phyloP scores from a whole-genome alignment of 805 yeast genomes.

The Cyberlindnera lachancei region DNA sequence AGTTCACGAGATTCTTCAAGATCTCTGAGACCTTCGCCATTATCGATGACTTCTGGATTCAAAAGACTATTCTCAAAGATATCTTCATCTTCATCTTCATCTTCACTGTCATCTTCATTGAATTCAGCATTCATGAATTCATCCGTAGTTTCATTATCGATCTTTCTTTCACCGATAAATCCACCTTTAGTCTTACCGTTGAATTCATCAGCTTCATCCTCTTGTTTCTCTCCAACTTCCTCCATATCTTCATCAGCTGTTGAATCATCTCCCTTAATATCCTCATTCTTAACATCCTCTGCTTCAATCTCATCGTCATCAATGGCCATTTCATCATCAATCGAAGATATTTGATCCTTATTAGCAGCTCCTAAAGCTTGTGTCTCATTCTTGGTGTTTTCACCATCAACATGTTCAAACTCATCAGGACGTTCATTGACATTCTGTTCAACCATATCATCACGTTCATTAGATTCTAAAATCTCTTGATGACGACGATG shows the following conservation, averaged over 20 bases:
- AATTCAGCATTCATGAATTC: conserved; percentile 25
- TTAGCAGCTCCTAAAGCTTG: conserved; percentile 92
- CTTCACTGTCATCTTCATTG: conserved; percentile 23
- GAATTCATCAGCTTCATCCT: conserved; percentile 35
- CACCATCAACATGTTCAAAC: conserved; percentile 77
- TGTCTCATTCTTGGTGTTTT: conserved; percentile 67
- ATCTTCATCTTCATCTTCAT: conserved; percentile 9
- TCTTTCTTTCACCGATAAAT: conserved; percentile 39
- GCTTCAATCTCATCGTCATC: conserved; percentile 57
- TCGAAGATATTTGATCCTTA: conserved; percentile 66
- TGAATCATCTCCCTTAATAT: conserved; percentile 25
- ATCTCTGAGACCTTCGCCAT: conserved; percentile 33
- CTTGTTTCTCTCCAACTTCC: conserved; percentile 23
- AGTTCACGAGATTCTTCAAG: conserved; percentile 63
- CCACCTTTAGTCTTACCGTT: conserved; percentile 46
- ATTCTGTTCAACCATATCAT: conserved; percentile 40
- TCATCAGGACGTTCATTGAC: conserved; percentile 75
- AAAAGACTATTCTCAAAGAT: conserved; percentile 19
- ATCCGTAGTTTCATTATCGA: conserved; percentile 25
- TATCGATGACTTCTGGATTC: conserved; percentile 19
- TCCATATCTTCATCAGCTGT: conserved; percentile 23
- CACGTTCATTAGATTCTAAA: conserved; percentile 50
- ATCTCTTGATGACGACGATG: conserved; percentile 88
- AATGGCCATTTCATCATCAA: conserved; percentile 76
- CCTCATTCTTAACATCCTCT: conserved; percentile 26